Evolutionary conservation across 345 rosid species (phyloP), one percentile per base, ranked within the genome.

Genomic region (Populus deltoides): DNA sequence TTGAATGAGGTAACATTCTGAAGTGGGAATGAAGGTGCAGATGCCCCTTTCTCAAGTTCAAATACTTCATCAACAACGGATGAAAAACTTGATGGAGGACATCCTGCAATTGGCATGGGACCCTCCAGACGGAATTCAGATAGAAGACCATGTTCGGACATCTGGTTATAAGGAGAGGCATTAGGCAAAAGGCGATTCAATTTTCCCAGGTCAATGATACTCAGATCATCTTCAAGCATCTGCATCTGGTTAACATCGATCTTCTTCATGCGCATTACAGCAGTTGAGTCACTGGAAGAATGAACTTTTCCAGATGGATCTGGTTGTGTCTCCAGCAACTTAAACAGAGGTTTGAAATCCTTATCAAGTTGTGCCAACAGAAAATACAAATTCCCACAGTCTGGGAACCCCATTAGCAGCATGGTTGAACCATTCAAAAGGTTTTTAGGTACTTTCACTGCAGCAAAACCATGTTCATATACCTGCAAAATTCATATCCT

Each of bases 1-100:
- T 25, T 84, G 77, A 86, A 81, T 53, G 90, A 83, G 24, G 90
- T 41, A 76, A 82, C 72, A 74, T 77, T 90, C 75, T 84, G 93
- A 75, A 84, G 83, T 71, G 87, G 74, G 61, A 81, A 85, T 67
- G 85, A 69, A 80, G 92, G 83, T 68, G 86, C 78, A 53, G 91
- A 80, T 53, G 86, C 75, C 79, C 88, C 94, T 80, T 89, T 94
- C 81, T 92, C 94, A 75, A 89, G 89, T 86, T 92, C 94, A 88
- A 97, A 97, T 72, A 97, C 92, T 81, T 92, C 97, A 89, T 94
- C 99, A 57, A 97, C 96, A 68, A 91, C 81, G 71, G 92, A 91
- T 66, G 98, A 86, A 82, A 94, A 97, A 86, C 91, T 88, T 66
- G 92, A 86, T 13, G 87, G 76, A 22, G 89, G 84, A 77, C 79